Conservation (phyloP, 768 basidiomycete genomes). For the Tricholoma terreum region DNA sequence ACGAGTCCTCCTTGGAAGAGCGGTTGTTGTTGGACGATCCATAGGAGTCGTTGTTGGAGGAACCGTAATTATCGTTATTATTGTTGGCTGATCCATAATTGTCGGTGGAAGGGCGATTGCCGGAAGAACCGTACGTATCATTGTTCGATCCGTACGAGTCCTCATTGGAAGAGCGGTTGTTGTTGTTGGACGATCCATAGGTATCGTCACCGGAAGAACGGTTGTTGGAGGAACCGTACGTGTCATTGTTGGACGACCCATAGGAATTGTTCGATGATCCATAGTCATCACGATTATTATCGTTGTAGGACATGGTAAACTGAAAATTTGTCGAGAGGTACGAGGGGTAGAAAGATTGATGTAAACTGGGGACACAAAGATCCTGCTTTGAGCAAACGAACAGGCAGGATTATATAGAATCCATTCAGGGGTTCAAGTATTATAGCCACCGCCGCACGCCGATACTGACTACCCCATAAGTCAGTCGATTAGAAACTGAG, state of each 20-base stretch:
- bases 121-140: constrained; percentile 19
- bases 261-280: constrained; percentile 13
- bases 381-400: neutral
- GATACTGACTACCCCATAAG: too few species aligned
- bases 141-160: constrained; percentile 20
- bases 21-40: constrained; percentile 17
- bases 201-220: neutral
- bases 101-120: neutral
- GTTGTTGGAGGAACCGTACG: constrained; percentile 19
- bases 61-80: neutral
- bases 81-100: constrained; percentile 1
- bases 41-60: constrained; percentile 19
- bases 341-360: neutral
- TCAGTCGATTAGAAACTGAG: neutral
- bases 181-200: constrained; percentile 5
- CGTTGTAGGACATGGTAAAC: constrained; percentile 21
- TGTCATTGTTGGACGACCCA: constrained; percentile 24
- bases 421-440: neutral
- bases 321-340: neutral
- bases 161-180: constrained; percentile 6
- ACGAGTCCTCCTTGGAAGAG: too few species aligned
- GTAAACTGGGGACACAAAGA: neutral
- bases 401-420: neutral
- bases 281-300: constrained; percentile 14
- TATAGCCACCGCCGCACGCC: too few species aligned